Evolutionary conservation across 2,329 filamentous ascomycete species (phyloP), one percentile per base, ranked within the genome.

Genomic region (Penicillium sp.): DNA sequence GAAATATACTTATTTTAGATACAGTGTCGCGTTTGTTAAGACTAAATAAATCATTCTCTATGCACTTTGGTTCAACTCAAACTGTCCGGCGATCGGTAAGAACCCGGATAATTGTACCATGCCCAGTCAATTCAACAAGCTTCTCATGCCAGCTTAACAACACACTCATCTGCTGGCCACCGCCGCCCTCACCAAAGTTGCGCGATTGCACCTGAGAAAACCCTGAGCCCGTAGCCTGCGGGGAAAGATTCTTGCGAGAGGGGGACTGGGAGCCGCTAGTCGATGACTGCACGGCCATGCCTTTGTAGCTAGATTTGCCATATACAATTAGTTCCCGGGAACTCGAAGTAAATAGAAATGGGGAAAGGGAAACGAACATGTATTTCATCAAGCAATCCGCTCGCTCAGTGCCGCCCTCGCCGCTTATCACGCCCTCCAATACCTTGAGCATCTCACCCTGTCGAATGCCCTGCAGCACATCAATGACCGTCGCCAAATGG

Each of bases 131-230:
- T 68, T 99, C 94, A 4, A 97, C 91, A 61, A 97, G 83, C 83
- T 97, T 99, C 80, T 99, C 94, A 71, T 99, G 94, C 94, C 94
- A 99, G 76, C 91, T 97, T 64, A 99, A 79, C 70, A 99, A 74
- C 52, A 99, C 94, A 70, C 94, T 97, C 94, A 97, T 97, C 54
- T 88, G 89, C 57, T 91, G 87, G 35, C 90, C 89, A 60, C 90
- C 87, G 47, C 90, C 88, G 58, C 85, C 84, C 46, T 81, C 83
- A 54, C 81, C 81, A 59, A 83, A 75, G 63, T 78, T 75, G 52
- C 83, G 76, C 50, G 74, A 68, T 64, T 81, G 79, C 59, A 93
- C 83, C 75, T 97, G 93, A 67, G 89, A 92, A 77, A 97, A 97
- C 7, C 91, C 91, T 5, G 91, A 81, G 8, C 91, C 91, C 5